These are phyloP conservation scores for Trypanosomatidae sp. DNA, from an alignment of 208 protist genomes.

Conservation along the genomic window DNA sequence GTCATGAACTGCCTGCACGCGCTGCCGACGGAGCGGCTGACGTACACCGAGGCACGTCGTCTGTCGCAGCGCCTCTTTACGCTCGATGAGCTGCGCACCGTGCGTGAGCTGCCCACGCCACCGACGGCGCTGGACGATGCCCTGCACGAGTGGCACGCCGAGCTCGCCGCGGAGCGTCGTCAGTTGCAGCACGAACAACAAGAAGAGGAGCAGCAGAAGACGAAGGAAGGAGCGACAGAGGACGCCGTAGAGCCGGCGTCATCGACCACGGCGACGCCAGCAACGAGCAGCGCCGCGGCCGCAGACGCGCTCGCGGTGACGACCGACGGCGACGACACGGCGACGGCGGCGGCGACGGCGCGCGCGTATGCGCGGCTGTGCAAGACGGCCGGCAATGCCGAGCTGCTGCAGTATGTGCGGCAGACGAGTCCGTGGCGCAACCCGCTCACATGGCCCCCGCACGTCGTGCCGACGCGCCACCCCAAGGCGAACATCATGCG, in stretches of 20 bases:
- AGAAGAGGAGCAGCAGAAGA: neutral
- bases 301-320: too few species aligned
- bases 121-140: slow-evolving; percentile 57
- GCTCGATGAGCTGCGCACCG: slow-evolving; percentile 56
- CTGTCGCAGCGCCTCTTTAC: slow-evolving; percentile 67
- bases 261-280: neutral
- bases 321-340: too few species aligned
- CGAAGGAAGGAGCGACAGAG: too few species aligned
- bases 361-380: too few species aligned
- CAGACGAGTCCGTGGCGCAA: slow-evolving; percentile 84
- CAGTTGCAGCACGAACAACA: slow-evolving; percentile 1
- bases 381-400: slow-evolving; percentile 36
- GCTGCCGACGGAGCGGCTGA: slow-evolving; percentile 69
- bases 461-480: slow-evolving; percentile 78
- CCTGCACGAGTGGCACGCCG: slow-evolving; percentile 28
- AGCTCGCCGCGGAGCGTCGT: slow-evolving; percentile 12
- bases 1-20: slow-evolving; percentile 78
- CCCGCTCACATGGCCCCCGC: slow-evolving; percentile 54
- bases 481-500: slow-evolving; percentile 81
- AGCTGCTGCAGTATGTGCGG: slow-evolving; percentile 44
- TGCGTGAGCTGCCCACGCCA: slow-evolving; percentile 45
- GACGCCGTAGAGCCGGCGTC: neutral
- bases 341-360: too few species aligned
- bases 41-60: slow-evolving; percentile 50
- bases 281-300: neutral